These are phyloP conservation scores for Komagataella populi DNA, from an alignment of 805 yeast species.

Conservation along the genomic window DNA sequence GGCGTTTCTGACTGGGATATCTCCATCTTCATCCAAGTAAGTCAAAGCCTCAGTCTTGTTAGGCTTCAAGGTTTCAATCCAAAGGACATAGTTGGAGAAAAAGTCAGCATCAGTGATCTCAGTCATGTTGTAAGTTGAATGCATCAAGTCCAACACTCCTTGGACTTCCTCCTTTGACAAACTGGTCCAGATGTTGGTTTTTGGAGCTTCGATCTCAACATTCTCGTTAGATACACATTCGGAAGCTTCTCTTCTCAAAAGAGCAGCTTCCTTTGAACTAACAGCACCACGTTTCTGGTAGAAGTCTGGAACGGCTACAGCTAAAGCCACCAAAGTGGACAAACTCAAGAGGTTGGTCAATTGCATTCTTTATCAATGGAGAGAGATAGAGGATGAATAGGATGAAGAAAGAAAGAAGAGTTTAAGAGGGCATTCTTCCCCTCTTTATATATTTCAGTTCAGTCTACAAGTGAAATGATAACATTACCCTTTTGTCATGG, in stretches of 20 bases:
- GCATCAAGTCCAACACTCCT: background rate
- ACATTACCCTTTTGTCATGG: background rate
- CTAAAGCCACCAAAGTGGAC: background rate
- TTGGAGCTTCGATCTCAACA: background rate
- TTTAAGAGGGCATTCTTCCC: background rate
- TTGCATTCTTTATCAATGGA: background rate
- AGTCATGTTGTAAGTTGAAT: background rate
- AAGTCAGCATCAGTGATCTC: background rate
- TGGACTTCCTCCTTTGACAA: background rate
- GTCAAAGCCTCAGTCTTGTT: slow-evolving; percentile 14
- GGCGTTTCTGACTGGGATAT: slow-evolving; percentile 8
- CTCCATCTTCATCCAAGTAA: slow-evolving; percentile 10
- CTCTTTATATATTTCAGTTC: background rate
- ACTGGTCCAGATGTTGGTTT: slow-evolving; percentile 3
- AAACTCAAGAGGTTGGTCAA: background rate
- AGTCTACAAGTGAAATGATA: background rate
- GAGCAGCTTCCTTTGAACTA: background rate
- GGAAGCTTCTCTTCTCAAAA: background rate
- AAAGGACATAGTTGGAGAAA: slow-evolving; percentile 3
- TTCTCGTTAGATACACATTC: background rate
- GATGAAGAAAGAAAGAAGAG: background rate
- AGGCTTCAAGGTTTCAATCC: slow-evolving; percentile 7
- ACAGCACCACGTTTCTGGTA: background rate
- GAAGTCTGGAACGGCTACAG: background rate
- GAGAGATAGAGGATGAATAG: background rate